These are phyloP conservation scores for Ramularia endophylla DNA, from an alignment of 2,329 filamentous ascomycete species.

Conservation along the genomic window DNA sequence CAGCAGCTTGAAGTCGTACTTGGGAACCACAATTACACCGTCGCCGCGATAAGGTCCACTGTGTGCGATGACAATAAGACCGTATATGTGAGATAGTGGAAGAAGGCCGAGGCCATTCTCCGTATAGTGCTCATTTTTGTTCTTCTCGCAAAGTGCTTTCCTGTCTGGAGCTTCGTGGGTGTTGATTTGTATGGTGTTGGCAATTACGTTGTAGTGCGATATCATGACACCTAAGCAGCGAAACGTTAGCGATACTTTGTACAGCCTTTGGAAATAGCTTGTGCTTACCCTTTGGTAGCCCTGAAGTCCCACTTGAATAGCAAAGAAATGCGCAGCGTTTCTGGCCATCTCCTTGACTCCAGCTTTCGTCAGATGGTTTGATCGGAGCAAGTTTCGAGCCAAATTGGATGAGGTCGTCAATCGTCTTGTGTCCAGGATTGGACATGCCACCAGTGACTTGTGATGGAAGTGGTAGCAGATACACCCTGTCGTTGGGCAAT, in stretches of 20 bases:
- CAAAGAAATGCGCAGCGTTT: constrained; percentile 69
- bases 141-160: constrained; percentile 23
- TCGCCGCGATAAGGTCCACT: constrained; percentile 64
- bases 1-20: constrained; percentile 66
- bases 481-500: constrained; percentile 59
- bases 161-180: constrained; percentile 45
- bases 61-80: constrained; percentile 65
- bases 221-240: constrained; percentile 56
- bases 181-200: constrained; percentile 62
- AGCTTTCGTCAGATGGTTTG: constrained; percentile 46
- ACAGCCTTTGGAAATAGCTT: no score
- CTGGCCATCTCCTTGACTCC: constrained; percentile 59
- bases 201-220: constrained; percentile 71
- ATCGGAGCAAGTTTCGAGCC: constrained; percentile 52
- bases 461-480: constrained; percentile 63
- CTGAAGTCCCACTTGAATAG: constrained; percentile 75
- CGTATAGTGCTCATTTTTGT: constrained; percentile 33
- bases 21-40: constrained; percentile 64
- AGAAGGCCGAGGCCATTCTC: constrained; percentile 62
- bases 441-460: constrained; percentile 44
- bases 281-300: constrained; percentile 54
- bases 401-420: constrained; percentile 59
- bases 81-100: constrained; percentile 78
- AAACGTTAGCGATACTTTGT: no score
- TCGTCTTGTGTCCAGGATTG: constrained; percentile 52